Evolutionary conservation across 2,329 filamentous ascomycete species (phyloP).

Genomic region (Hymenoscyphus fructigenus): DNA sequence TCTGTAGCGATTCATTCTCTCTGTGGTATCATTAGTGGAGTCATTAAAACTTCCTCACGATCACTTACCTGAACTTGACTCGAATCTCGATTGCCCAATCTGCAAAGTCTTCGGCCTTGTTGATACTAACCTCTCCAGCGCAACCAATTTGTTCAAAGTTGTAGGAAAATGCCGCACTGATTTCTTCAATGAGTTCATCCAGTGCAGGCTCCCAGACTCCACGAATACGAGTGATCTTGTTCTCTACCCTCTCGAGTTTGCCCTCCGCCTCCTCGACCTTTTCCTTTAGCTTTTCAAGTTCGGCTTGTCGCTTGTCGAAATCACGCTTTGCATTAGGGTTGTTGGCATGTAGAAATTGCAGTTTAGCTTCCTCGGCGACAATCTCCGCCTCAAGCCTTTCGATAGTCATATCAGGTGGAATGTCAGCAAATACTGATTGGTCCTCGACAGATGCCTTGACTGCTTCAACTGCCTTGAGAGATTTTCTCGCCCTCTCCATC

Average conservation of each 20-base stretch:
- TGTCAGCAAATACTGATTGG: conserved; percentile 41
- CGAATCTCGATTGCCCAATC: conserved; percentile 91
- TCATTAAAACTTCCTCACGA: conserved; percentile 18
- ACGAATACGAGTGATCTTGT: conserved; percentile 64
- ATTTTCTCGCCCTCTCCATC: conserved; percentile 40
- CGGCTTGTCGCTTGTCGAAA: conserved; percentile 68
- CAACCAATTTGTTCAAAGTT: conserved; percentile 95
- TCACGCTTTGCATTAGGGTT: conserved; percentile 74
- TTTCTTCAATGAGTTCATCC: conserved; percentile 73
- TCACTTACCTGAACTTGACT: conserved; percentile 83
- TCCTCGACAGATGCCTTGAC: conserved; percentile 40
- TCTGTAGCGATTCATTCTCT: conserved; percentile 77
- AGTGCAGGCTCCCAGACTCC: conserved; percentile 79
- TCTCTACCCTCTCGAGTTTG: conserved; percentile 54
- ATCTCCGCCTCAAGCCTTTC: conserved; percentile 73
- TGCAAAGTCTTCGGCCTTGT: conserved; percentile 92
- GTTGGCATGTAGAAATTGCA: conserved; percentile 77
- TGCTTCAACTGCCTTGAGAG: conserved; percentile 34
- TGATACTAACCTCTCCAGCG: conserved; percentile 82
- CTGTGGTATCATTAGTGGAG: conserved; percentile 41
- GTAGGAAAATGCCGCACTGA: conserved; percentile 87
- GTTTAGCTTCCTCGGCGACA: conserved; percentile 67
- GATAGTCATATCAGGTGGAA: conserved; percentile 51
- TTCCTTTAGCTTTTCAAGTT: conserved; percentile 65
- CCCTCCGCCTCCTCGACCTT: conserved; percentile 56